Percentiles rank a stretch among this genome's conserved stretches.
These are phyloP conservation scores for Rhodocollybia butyracea DNA, from an alignment of 768 basidiomycete species.

Conservation along the genomic window DNA sequence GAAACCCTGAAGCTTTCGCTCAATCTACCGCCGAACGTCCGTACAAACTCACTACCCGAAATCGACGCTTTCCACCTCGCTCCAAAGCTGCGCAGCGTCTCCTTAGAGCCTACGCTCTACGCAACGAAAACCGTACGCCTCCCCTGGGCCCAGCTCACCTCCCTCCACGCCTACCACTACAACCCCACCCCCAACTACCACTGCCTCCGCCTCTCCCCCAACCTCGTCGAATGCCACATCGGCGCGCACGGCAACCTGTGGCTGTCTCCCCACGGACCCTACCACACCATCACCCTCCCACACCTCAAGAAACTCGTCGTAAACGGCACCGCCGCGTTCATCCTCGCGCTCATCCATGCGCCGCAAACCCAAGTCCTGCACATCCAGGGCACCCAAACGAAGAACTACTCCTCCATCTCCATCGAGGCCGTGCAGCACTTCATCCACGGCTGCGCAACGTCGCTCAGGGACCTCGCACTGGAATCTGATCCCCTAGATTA, in stretches of 20 bases:
- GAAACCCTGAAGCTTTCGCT: neutral
- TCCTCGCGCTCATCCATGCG: neutral
- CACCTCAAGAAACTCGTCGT: neutral
- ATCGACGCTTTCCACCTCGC: constrained; percentile 3
- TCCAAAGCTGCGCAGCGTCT: neutral
- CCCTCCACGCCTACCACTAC: neutral
- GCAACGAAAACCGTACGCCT: neutral
- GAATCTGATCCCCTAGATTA: neutral
- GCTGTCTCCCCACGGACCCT: neutral
- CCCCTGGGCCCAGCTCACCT: constrained; percentile 6
- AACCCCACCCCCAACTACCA: neutral
- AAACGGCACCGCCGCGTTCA: neutral
- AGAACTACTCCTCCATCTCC: neutral
- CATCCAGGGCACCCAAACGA: neutral
- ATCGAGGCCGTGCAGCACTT: neutral
- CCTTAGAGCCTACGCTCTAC: neutral
- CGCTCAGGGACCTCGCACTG: neutral
- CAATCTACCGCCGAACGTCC: neutral
- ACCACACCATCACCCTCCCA: neutral
- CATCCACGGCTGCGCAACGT: neutral
- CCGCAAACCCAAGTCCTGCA: neutral
- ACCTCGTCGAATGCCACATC: constrained; percentile 3
- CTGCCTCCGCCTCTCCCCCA: constrained; percentile 2
- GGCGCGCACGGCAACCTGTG: neutral
- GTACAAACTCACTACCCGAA: neutral